Percentiles rank a stretch among this genome's conserved stretches.
These are phyloP conservation scores for Aphanoascus verrucosus DNA, from an alignment of 2,329 filamentous ascomycete species.

Conservation along the genomic window DNA sequence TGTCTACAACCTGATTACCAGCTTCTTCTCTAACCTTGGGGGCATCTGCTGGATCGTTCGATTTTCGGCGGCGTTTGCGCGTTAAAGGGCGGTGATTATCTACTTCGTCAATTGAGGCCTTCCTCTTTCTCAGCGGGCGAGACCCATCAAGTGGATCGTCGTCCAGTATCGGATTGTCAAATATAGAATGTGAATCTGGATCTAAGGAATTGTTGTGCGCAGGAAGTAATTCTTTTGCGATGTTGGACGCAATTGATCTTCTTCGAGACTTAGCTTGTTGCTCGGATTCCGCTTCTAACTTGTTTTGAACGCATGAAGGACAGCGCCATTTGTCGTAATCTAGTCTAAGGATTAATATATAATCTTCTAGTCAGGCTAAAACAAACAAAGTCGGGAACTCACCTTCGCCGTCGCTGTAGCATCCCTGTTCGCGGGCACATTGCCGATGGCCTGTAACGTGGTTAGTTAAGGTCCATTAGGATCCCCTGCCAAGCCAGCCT, in stretches of 20 bases:
- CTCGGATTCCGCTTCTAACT: constrained; percentile 24
- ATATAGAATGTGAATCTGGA: constrained; percentile 64
- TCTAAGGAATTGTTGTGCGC: constrained; percentile 54
- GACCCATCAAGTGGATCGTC: constrained; percentile 67
- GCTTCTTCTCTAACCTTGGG: constrained; percentile 14
- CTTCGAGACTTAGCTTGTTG: constrained; percentile 26
- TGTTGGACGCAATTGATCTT: constrained; percentile 52
- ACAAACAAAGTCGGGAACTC: constrained; percentile 26
- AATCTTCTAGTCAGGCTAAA: background rate
- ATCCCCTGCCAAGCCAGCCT: constrained; percentile 23
- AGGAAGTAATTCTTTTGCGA: constrained; percentile 62
- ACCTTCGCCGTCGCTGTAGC: constrained; percentile 55
- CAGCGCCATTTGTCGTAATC: constrained; percentile 54
- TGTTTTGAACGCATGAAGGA: constrained; percentile 42
- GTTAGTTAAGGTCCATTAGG: constrained; percentile 32
- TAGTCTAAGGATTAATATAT: constrained; percentile 22
- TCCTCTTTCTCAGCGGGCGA: constrained; percentile 70
- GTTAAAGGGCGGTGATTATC: constrained; percentile 38
- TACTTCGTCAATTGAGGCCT: constrained; percentile 58
- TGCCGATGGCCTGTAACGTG: constrained; percentile 68
- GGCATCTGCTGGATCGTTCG: constrained; percentile 19
- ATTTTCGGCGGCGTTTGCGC: constrained; percentile 41
- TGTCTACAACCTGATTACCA: background rate
- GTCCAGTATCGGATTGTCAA: constrained; percentile 60
- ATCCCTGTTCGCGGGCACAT: constrained; percentile 66